phyloP scores from a whole-genome alignment of 805 yeast species.

The Phaffomyces opuntiae region DNA sequence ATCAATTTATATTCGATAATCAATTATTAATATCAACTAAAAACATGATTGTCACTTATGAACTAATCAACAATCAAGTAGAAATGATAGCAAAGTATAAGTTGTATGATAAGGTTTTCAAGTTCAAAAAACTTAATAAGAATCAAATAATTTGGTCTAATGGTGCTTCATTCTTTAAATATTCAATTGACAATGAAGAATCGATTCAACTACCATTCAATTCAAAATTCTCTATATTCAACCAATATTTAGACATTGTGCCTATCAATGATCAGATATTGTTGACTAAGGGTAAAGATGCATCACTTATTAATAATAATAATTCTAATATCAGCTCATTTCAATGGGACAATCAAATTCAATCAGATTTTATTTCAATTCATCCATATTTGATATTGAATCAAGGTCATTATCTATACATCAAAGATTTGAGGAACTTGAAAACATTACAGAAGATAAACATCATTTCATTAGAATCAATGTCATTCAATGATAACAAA shows the following conservation, averaged over 20 bases:
- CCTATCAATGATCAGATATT: not conserved
- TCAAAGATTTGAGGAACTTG: constrained; percentile 32
- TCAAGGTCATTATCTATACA: constrained; percentile 25
- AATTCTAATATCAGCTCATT: not conserved
- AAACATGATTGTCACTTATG: constrained; percentile 10
- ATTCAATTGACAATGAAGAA: not conserved
- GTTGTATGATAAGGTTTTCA: constrained; percentile 21
- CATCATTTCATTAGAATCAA: constrained; percentile 8
- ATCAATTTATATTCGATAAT: not conserved
- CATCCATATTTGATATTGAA: constrained; percentile 6
- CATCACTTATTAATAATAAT: not conserved
- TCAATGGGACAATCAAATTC: constrained; percentile 7
- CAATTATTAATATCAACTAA: constrained; percentile 13
- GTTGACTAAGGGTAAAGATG: constrained; percentile 6
- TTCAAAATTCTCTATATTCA: constrained; percentile 2
- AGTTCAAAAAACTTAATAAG: constrained; percentile 15
- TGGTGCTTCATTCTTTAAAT: constrained; percentile 1
- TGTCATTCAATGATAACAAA: not conserved
- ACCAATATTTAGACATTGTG: not conserved
- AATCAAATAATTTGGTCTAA: constrained; percentile 4
- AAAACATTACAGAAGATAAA: constrained; percentile 28
- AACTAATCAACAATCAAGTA: constrained; percentile 17
- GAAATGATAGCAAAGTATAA: constrained; percentile 21
- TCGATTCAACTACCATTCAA: not conserved
- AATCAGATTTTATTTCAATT: not conserved